Conservation (phyloP, 2,329 filamentous ascomycete genomes). For the Penicillium palitans region DNA sequence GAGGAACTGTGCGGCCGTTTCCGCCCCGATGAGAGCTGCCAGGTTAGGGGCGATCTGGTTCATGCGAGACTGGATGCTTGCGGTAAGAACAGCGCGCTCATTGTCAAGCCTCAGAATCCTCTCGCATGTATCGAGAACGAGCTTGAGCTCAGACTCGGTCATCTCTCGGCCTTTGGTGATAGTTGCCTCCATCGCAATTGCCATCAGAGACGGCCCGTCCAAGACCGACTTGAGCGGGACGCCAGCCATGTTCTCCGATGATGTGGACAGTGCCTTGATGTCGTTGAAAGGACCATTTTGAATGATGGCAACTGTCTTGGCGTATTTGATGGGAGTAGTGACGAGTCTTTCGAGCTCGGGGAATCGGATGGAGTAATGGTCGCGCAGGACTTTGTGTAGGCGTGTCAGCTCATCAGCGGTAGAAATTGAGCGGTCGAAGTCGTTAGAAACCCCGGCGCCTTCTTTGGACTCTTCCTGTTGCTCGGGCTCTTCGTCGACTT, state of each 20-base stretch:
- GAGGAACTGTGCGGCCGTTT: constrained; percentile 93
- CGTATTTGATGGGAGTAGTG: constrained; percentile 89
- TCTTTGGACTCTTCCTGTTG: constrained; percentile 54
- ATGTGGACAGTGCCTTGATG: constrained; percentile 76
- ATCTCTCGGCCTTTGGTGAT: constrained; percentile 81
- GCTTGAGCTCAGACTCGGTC: constrained; percentile 69
- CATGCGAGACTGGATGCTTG: constrained; percentile 97
- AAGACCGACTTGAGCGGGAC: constrained; percentile 76
- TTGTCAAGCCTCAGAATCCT: constrained; percentile 85
- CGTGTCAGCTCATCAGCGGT: constrained; percentile 91
- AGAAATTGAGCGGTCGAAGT: constrained; percentile 84
- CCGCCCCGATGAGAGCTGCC: constrained; percentile 83
- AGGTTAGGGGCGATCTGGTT: constrained; percentile 93
- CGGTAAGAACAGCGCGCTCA: constrained; percentile 81
- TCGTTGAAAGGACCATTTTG: constrained; percentile 89
- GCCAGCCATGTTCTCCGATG: constrained; percentile 74
- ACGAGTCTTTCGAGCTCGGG: constrained; percentile 89
- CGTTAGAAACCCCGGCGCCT: constrained; percentile 70
- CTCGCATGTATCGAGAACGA: constrained; percentile 75
- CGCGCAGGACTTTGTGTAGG: constrained; percentile 93
- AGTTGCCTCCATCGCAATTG: constrained; percentile 91
- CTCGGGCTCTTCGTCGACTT: constrained; percentile 61
- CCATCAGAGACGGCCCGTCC: constrained; percentile 89
- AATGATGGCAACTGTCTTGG: constrained; percentile 89
- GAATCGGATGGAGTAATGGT: constrained; percentile 92